A percentile compares a stretch with the other conserved stretches of the same genome.
These are phyloP conservation scores for Pachysandra terminalis DNA, from an alignment of 164 flowering plant genomes.

Conservation along the genomic window DNA sequence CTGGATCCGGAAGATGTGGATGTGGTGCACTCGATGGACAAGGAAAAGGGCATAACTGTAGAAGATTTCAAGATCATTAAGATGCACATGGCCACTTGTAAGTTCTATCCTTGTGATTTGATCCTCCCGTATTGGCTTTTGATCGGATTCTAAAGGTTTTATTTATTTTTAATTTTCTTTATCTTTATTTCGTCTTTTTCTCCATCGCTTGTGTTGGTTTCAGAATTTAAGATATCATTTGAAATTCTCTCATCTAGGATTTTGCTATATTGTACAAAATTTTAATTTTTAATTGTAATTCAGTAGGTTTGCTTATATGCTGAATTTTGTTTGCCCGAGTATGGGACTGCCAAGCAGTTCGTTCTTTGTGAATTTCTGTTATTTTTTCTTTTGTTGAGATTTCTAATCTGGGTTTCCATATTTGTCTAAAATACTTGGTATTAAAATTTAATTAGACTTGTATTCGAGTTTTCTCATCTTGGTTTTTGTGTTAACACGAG, in stretches of 20 bases:
- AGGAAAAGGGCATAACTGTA: slow-evolving; percentile 74
- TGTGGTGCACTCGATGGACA: slow-evolving; percentile 63
- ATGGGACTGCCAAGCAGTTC: too few species aligned
- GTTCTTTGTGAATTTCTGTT: too few species aligned
- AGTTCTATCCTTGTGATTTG: slow-evolving; percentile 3
- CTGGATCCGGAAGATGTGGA: slow-evolving; percentile 86
- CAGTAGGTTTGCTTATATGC: background rate
- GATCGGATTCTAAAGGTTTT: background rate
- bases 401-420: background rate
- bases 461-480: too few species aligned
- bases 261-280: background rate
- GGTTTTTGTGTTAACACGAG: too few species aligned
- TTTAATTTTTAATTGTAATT: background rate
- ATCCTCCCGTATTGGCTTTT: background rate
- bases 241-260: slow-evolving; percentile 10
- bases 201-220: background rate
- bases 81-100: slow-evolving; percentile 81
- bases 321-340: too few species aligned
- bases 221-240: background rate
- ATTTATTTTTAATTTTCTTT: background rate
- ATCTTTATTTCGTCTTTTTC: background rate
- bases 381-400: background rate
- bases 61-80: slow-evolving; percentile 91
- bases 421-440: too few species aligned
- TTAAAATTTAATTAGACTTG: too few species aligned